Base-by-base conservation (phyloP, 768 basidiomycete species). In the Lactifluus pinguis region DNA sequence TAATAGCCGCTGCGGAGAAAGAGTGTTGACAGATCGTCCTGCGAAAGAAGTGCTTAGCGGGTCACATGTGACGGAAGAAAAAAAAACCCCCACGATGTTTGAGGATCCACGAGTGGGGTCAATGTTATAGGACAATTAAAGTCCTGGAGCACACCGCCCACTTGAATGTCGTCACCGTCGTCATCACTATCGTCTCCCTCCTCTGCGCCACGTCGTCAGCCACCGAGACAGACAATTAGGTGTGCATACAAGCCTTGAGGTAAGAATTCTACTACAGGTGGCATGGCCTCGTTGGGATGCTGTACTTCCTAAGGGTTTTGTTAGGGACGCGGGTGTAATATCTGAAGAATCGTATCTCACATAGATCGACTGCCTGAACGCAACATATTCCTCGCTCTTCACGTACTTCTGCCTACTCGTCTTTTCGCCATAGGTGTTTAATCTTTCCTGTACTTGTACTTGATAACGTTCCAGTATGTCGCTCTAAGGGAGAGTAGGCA, bases 121-220 rank as follows among this genome's bases (percentile, higher is more conserved):
- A 94, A 76, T 0, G 87, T 84, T 53, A 98, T 75, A 2, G 93
- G 94, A 66, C 93, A 95, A 57, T 83, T 86, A 77, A 85, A 92
- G 67, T 84, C 85, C 68, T 90, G 88, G 6, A 85, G 87, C 32
- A 85, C 79, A 29, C 92, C 93, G 55, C 95, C 95, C 53, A 95
- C 76, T 72, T 93, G 87, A 36, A 98, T 72, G 13, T 97, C 95
- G 55, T 93, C 89, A 36, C 95, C 94, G 54, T 85, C 85, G 52
- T 85, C 85, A 59, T 89, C 89, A 56, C 87, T 89, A 34, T 80
- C 84, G 63, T 92, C 91, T 10, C 83, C 89, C 45, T 81, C 78
- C 80, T 93, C 92, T 93, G 70, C n/a, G 56, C 14, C 49, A 53
- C 17, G 34, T 42, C 49, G 50, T 65, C 53, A 64, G 54, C 14